A percentile compares a stretch with the other conserved stretches of the same genome.
These are phyloP conservation scores for Monosporozyma unispora DNA, from an alignment of 805 yeast species.

Conservation along the genomic window DNA sequence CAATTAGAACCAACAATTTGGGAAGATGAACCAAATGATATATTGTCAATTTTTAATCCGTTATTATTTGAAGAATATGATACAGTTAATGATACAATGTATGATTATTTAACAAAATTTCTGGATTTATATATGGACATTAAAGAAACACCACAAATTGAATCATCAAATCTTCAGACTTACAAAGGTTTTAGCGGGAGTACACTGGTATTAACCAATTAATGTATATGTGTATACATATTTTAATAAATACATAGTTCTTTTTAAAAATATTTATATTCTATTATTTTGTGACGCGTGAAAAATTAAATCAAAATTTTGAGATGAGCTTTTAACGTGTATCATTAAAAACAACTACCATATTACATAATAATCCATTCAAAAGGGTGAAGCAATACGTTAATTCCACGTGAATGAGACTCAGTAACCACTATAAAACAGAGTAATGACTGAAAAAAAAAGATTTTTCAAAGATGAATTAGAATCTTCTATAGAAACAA, in stretches of 20 bases:
- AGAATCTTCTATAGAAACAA: conserved; percentile 18
- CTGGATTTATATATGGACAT: not conserved
- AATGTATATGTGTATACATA: not conserved
- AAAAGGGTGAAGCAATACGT: too few species aligned
- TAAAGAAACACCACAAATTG: too few species aligned
- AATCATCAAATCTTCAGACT: not conserved
- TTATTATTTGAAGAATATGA: not conserved
- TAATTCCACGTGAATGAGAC: not conserved
- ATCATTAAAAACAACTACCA: not conserved
- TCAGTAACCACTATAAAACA: conserved; percentile 7
- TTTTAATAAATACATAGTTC: not conserved
- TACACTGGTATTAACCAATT: not conserved
- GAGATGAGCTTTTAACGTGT: not conserved
- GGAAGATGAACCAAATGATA: not conserved
- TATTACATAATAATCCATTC: too few species aligned
- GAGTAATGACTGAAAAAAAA: conserved; percentile 15
- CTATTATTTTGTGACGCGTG: not conserved
- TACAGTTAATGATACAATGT: not conserved
- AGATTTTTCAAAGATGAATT: conserved; percentile 26
- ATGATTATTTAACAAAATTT: not conserved
- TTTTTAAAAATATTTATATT: too few species aligned
- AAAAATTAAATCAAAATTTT: not conserved
- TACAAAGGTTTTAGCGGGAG: not conserved
- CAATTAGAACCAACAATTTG: not conserved
- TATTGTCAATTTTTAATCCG: not conserved